A percentile compares a stretch with the other conserved stretches of the same genome.
phyloP scores from a whole-genome alignment of 805 yeast species.

The Wickerhamiella bombiphila region DNA sequence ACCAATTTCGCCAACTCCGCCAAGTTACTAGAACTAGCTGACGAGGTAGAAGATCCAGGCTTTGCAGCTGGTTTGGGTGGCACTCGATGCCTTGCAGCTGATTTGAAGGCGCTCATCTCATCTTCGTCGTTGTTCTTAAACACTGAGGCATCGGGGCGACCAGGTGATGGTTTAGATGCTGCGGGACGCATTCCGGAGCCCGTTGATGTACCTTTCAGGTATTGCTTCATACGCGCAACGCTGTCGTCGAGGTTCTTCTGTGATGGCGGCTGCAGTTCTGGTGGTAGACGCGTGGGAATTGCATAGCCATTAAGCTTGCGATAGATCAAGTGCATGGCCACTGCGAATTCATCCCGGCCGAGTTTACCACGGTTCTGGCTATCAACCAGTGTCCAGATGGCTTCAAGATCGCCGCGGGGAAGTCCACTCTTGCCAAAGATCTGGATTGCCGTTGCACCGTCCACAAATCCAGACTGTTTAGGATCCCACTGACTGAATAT shows the following conservation, averaged over 20 bases:
- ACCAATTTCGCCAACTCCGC: conserved; percentile 48
- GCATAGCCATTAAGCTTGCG: conserved; percentile 77
- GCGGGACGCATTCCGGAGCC: conserved; percentile 24
- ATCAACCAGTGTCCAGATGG: conserved; percentile 84
- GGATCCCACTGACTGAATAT: conserved; percentile 83
- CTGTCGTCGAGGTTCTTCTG: conserved; percentile 58
- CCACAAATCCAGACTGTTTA: conserved; percentile 48
- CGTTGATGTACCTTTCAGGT: conserved; percentile 28
- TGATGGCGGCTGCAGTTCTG: conserved; percentile 81
- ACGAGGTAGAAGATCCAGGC: conserved; percentile 1
- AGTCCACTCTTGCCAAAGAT: conserved; percentile 87
- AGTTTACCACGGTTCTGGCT: conserved; percentile 67
- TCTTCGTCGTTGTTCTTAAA: conserved; percentile 58
- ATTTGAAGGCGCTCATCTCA: conserved; percentile 46
- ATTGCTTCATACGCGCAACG: conserved; percentile 54
- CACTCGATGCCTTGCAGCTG: conserved; percentile 43
- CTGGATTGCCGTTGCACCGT: conserved; percentile 68
- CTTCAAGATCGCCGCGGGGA: conserved; percentile 68
- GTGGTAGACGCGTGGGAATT: conserved; percentile 71
- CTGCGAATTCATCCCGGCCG: conserved; percentile 81
- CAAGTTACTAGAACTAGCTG: conserved; percentile 17
- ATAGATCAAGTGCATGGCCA: conserved; percentile 94
- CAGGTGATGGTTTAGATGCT: conserved; percentile 20
- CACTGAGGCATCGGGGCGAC: conserved; percentile 35
- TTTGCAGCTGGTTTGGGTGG: conserved; percentile 6